phyloP scores from a whole-genome alignment of 140 eudicot species.

The Anethum foeniculum region DNA sequence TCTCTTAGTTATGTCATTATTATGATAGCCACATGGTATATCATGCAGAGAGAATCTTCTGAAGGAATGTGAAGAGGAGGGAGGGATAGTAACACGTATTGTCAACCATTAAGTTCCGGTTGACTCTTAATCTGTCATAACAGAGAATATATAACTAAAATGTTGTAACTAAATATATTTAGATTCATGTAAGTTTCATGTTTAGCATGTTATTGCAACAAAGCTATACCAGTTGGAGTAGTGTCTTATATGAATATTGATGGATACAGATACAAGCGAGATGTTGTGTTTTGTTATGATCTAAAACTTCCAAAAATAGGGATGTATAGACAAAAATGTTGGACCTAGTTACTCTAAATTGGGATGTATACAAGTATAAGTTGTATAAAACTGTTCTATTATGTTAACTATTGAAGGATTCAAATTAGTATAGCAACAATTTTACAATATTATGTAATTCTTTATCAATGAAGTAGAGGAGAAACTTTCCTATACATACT shows the following conservation, averaged over 20 bases:
- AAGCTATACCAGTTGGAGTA: constrained; percentile 69
- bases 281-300: no score
- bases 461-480: no score
- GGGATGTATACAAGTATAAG: no score
- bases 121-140: not conserved
- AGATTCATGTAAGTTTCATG: not conserved
- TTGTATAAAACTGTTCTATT: no score
- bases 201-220: constrained; percentile 14
- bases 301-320: no score
- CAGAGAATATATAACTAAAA: not conserved
- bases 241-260: constrained; percentile 8
- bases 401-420: no score
- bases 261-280: no score
- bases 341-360: no score
- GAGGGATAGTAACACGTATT: constrained; percentile 15
- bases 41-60: constrained; percentile 70
- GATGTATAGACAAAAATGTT: no score
- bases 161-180: not conserved
- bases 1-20: not conserved
- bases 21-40: constrained; percentile 72
- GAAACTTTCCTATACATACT: no score
- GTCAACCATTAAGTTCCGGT: constrained; percentile 36
- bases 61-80: constrained; percentile 95
- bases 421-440: no score
- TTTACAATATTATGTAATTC: no score